A percentile compares a stretch with the other conserved stretches of the same genome.
Conservation (phyloP, 306 rosid genomes). For the Prunus fruticosa region DNA sequence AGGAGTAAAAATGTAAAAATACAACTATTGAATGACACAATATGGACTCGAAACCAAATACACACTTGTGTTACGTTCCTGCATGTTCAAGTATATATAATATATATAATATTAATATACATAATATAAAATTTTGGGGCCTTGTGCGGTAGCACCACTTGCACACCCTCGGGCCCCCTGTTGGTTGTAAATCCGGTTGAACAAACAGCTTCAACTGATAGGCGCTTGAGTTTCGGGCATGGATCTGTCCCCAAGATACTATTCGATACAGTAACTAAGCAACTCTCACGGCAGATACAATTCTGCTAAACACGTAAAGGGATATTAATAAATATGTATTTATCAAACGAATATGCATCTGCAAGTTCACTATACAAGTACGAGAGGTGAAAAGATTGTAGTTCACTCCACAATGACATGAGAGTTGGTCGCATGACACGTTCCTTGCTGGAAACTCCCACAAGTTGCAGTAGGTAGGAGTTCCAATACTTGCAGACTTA, state of each 20-base stretch:
- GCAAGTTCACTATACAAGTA: not conserved
- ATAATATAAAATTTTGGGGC: no score
- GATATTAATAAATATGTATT: not conserved
- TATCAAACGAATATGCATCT: not conserved
- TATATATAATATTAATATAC: no score
- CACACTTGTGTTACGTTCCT: no score
- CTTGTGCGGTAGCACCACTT: no score
- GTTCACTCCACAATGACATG: conserved; percentile 25
- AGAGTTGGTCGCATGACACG: conserved; percentile 39
- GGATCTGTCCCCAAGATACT: conserved; percentile 35
- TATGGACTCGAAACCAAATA: no score
- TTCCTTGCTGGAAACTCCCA: conserved; percentile 34
- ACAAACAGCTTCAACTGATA: conserved; percentile 38
- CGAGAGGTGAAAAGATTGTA: not conserved
- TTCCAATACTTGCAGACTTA: conserved; percentile 40
- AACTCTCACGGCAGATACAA: conserved; percentile 31
- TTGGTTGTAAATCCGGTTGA: conserved; percentile 23
- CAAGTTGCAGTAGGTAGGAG: conserved; percentile 32
- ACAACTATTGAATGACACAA: no score
- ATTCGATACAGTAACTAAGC: conserved; percentile 30
- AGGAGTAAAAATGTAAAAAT: no score
- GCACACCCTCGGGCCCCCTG: no score
- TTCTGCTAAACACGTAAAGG: conserved; percentile 22
- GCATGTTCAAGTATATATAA: no score
- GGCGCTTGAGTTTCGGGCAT: conserved; percentile 37